Percentiles rank a stretch among this genome's conserved stretches.
phyloP scores from a whole-genome alignment of 305 asterid species.

The Rubia balearica region DNA sequence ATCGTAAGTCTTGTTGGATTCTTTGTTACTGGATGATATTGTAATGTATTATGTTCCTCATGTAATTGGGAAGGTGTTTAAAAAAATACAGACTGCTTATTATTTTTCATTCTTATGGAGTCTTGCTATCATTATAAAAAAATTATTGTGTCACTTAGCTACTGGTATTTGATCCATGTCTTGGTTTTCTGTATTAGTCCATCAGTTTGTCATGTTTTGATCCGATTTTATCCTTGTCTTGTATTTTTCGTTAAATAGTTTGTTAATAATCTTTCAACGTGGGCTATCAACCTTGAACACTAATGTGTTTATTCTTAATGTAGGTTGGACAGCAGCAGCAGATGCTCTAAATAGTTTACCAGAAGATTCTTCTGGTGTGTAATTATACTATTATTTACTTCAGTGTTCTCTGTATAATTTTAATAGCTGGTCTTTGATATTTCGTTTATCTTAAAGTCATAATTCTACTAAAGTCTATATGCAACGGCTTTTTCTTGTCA shows the following conservation, averaged over 20 bases:
- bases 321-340: constrained; percentile 65
- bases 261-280: background rate
- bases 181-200: background rate
- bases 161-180: background rate
- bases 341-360: constrained; percentile 49
- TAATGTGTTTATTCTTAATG: constrained; percentile 14
- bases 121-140: no score
- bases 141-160: background rate
- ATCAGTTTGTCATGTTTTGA: background rate
- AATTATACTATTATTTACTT: background rate
- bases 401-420: background rate
- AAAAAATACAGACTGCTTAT: background rate
- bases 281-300: constrained; percentile 4
- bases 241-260: background rate
- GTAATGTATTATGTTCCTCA: background rate
- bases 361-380: constrained; percentile 57
- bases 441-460: background rate
- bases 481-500: background rate
- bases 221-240: background rate
- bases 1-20: constrained; percentile 36
- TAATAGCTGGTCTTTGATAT: constrained; percentile 6
- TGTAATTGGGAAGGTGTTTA: background rate
- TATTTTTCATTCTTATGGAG: background rate
- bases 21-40: constrained; percentile 4
- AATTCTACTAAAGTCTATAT: background rate